Conservation (phyloP, 176 grass and related monocot species). For the Avena insularis region DNA sequence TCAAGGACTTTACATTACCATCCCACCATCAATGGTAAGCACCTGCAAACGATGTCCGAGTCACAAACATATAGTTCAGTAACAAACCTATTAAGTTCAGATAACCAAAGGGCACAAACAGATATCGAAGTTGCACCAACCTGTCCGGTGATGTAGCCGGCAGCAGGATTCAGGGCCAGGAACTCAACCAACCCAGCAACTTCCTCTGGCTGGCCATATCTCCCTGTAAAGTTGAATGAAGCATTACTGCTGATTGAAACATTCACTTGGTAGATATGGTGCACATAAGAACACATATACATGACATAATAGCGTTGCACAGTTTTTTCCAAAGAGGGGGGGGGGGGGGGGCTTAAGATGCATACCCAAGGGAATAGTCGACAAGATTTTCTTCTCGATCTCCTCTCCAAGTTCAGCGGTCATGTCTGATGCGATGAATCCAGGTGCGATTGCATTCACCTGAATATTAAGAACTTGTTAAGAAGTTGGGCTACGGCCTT, state of each 20-base stretch:
- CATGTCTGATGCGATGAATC: slow-evolving; percentile 96
- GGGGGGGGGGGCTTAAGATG: not conserved
- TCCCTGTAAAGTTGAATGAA: slow-evolving; percentile 55
- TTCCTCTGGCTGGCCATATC: slow-evolving; percentile 85
- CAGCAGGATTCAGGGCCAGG: slow-evolving; percentile 52
- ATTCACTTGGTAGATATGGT: not conserved
- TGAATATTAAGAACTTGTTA: slow-evolving; percentile 53
- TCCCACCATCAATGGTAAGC: slow-evolving; percentile 72
- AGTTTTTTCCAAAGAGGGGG: not conserved
- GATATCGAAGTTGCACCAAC: slow-evolving; percentile 1
- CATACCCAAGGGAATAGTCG: slow-evolving; percentile 87
- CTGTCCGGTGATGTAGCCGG: slow-evolving; percentile 64
- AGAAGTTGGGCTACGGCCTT: not conserved
- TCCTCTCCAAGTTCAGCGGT: slow-evolving; percentile 86
- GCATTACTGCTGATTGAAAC: not conserved
- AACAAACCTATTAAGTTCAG: not conserved
- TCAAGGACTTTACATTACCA: slow-evolving; percentile 59
- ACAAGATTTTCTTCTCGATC: slow-evolving; percentile 90
- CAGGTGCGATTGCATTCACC: slow-evolving; percentile 97
- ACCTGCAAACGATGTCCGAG: slow-evolving; percentile 30
- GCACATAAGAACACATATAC: not conserved
- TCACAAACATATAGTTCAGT: not conserved
- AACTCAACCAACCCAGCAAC: slow-evolving; percentile 59
- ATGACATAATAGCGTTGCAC: not conserved
- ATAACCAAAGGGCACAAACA: not conserved